Percentiles rank a stretch among this genome's conserved stretches.
Evolutionary conservation across 441 rosid genomes (phyloP).

Genomic region (Adansonia gregorii): DNA sequence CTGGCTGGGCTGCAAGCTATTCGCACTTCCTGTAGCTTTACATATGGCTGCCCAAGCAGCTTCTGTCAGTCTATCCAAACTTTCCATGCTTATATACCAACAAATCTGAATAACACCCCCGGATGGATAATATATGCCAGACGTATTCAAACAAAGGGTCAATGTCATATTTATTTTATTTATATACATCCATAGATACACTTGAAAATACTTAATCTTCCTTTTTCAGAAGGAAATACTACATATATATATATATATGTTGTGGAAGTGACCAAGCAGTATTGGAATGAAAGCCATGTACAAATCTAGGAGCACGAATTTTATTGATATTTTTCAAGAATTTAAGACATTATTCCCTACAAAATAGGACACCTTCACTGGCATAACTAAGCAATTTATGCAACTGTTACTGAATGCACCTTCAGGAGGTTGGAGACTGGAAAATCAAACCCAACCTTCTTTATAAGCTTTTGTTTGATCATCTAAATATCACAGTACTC

Average conservation of each 20-base stretch:
- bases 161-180: too few relatives aligned
- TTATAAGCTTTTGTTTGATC: conserved; percentile 21
- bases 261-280: background rate
- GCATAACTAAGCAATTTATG: background rate
- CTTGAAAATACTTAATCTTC: too few relatives aligned
- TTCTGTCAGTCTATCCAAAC: background rate
- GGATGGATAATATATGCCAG: background rate
- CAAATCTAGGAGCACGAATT: background rate
- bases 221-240: too few relatives aligned
- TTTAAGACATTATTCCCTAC: background rate
- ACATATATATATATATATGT: too few relatives aligned
- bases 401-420: background rate
- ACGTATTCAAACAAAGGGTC: too few relatives aligned
- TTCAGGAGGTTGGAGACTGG: conserved; percentile 22
- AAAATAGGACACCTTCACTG: background rate
- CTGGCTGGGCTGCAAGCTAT: background rate
- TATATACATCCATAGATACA: too few relatives aligned
- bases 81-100: background rate
- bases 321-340: background rate
- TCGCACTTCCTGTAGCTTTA: background rate
- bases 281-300: background rate
- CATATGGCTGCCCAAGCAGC: background rate
- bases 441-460: conserved; percentile 28
- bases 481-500: conserved; percentile 20
- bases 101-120: background rate